Conservation (phyloP, 108 stramenopile genomes). For the Schizochytrium sp. region DNA sequence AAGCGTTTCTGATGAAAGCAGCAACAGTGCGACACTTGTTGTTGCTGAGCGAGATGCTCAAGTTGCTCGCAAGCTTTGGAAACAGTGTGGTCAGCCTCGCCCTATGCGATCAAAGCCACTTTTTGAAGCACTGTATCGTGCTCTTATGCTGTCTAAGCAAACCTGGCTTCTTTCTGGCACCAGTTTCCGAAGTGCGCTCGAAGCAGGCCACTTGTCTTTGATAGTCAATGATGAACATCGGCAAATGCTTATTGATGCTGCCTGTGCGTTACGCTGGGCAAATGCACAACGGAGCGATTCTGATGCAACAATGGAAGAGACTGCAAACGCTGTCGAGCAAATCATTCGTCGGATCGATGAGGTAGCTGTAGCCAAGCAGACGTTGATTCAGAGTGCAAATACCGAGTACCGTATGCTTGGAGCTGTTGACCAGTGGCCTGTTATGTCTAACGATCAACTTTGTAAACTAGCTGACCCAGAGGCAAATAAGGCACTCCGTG, state of each 20-base stretch:
- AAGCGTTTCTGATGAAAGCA: background rate
- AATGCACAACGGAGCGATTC: background rate
- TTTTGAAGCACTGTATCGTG: background rate
- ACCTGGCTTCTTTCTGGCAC: background rate
- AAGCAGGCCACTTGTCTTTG: background rate
- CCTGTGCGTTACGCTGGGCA: constrained; percentile 22
- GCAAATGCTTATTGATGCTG: background rate
- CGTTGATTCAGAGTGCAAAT: background rate
- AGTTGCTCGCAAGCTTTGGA: background rate
- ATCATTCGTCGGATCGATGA: background rate
- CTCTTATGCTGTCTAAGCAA: background rate
- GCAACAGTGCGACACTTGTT: background rate
- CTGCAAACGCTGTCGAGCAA: background rate
- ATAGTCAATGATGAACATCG: background rate
- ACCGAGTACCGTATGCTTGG: constrained; percentile 19
- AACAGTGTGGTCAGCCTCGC: background rate
- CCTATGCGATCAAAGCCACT: background rate
- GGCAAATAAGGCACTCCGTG: background rate
- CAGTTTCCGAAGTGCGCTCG: background rate
- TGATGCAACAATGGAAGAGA: background rate
- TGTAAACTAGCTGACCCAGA: background rate
- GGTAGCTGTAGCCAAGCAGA: background rate
- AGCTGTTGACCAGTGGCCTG: background rate
- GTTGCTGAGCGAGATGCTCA: background rate
- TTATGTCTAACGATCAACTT: background rate